These are phyloP conservation scores for Nothophaeocryptopus gaeumannii DNA, from an alignment of 2,329 filamentous ascomycete genomes.

Conservation along the genomic window DNA sequence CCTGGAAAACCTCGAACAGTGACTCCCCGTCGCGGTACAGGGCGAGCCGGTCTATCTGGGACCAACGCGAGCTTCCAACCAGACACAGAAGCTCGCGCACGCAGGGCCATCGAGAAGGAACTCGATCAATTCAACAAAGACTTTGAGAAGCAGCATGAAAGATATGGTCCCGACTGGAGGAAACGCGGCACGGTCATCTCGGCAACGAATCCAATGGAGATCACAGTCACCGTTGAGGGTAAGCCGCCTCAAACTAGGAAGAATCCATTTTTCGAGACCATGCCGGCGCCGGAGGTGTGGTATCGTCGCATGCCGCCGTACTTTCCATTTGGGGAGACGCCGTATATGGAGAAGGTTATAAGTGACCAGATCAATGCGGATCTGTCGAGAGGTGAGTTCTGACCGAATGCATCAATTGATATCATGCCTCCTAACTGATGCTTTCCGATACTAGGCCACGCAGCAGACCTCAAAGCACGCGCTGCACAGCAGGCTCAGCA, in stretches of 20 bases:
- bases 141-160: neutral
- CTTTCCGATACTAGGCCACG: no score
- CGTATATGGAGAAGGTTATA: slow-evolving; percentile 26
- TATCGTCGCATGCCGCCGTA: slow-evolving; percentile 29
- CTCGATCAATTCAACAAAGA: neutral
- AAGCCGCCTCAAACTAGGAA: slow-evolving; percentile 8
- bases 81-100: neutral
- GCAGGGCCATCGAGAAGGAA: neutral
- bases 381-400: slow-evolving; percentile 26
- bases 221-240: slow-evolving; percentile 4
- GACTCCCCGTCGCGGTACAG: slow-evolving; percentile 1
- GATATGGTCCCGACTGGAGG: neutral
- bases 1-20: neutral
- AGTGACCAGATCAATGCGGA: slow-evolving; percentile 32
- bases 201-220: slow-evolving; percentile 16
- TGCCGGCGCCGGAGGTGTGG: slow-evolving; percentile 32
- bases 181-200: slow-evolving; percentile 17
- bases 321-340: slow-evolving; percentile 35
- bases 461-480: no score
- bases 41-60: neutral
- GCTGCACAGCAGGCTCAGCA: no score
- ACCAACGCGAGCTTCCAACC: neutral
- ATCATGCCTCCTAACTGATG: no score
- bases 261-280: slow-evolving; percentile 31
- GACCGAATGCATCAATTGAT: no score